Conservation (phyloP, 2,329 filamentous ascomycete genomes). For the Verticillium isaacii region DNA sequence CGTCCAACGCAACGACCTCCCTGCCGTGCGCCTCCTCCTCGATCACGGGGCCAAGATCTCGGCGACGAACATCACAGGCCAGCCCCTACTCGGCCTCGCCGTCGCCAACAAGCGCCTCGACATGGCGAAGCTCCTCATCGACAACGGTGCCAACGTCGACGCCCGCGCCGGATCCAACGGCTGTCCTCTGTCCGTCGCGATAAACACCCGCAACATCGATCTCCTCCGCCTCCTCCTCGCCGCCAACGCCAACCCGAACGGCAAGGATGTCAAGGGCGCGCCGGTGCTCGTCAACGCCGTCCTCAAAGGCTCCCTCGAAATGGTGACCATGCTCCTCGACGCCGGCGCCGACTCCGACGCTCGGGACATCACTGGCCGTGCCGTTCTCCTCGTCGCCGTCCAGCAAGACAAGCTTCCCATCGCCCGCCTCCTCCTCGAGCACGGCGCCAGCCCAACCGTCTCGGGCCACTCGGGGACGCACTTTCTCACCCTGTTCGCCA, state of each 20-base stretch:
- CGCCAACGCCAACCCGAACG: slow-evolving; percentile 23
- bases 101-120: slow-evolving; percentile 16
- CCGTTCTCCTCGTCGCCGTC: slow-evolving; percentile 24
- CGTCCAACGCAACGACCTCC: slow-evolving; percentile 17
- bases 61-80: slow-evolving; percentile 20
- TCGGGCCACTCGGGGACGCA: slow-evolving; percentile 6
- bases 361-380: slow-evolving; percentile 23
- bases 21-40: slow-evolving; percentile 18
- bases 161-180: slow-evolving; percentile 9
- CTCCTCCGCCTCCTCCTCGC: slow-evolving; percentile 20
- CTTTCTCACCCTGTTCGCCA: slow-evolving; percentile 1
- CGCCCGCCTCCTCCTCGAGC: slow-evolving; percentile 21
- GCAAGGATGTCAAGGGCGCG: slow-evolving; percentile 18
- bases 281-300: slow-evolving; percentile 21
- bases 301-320: slow-evolving; percentile 19
- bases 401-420: slow-evolving; percentile 14
- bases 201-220: slow-evolving; percentile 17
- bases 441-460: slow-evolving; percentile 3
- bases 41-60: slow-evolving; percentile 26
- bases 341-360: slow-evolving; percentile 25
- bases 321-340: slow-evolving; percentile 24
- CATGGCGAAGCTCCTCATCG: slow-evolving; percentile 12
- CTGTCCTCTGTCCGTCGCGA: slow-evolving; percentile 14
- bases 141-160: slow-evolving; percentile 11
- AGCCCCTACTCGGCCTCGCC: slow-evolving; percentile 20